Conservation (phyloP, 108 stramenopile species). For the Pseudonitzschia pungens region DNA sequence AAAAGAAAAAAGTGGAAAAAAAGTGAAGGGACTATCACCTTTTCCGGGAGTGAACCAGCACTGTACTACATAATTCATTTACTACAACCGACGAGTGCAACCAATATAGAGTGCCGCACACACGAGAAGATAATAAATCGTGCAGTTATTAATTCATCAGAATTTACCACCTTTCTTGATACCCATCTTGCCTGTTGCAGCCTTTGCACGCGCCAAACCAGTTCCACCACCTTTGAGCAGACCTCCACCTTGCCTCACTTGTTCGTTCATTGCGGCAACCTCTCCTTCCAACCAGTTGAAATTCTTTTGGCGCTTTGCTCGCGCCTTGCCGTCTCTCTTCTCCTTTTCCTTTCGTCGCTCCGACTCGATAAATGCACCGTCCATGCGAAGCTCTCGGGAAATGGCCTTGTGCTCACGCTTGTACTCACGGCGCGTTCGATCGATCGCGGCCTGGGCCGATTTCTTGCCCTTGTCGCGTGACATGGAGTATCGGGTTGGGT, state of each 20-base stretch:
- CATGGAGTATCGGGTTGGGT: conserved; percentile 79
- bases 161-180: conserved; percentile 92
- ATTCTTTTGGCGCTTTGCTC: conserved; percentile 82
- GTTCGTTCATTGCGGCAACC: conserved; percentile 91
- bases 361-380: conserved; percentile 78
- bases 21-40: too few relatives aligned
- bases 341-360: conserved; percentile 78
- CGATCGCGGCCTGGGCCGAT: conserved; percentile 73
- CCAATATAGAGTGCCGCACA: too few relatives aligned
- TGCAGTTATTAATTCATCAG: conserved; percentile 16
- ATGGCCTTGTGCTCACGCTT: conserved; percentile 96
- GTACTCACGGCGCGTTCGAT: conserved; percentile 88
- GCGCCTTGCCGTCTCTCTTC: conserved; percentile 53
- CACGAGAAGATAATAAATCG: not conserved
- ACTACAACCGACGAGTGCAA: too few relatives aligned
- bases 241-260: conserved; percentile 83
- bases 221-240: conserved; percentile 84
- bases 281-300: conserved; percentile 90
- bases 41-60: too few relatives aligned
- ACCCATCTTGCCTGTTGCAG: conserved; percentile 73
- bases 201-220: conserved; percentile 75
- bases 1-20: too few relatives aligned
- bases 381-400: conserved; percentile 86
- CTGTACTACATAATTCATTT: too few relatives aligned
- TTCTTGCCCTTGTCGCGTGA: conserved; percentile 93